These are phyloP conservation scores for Aspergillus sp. DNA, from an alignment of 2,329 filamentous ascomycete genomes.

Conservation along the genomic window DNA sequence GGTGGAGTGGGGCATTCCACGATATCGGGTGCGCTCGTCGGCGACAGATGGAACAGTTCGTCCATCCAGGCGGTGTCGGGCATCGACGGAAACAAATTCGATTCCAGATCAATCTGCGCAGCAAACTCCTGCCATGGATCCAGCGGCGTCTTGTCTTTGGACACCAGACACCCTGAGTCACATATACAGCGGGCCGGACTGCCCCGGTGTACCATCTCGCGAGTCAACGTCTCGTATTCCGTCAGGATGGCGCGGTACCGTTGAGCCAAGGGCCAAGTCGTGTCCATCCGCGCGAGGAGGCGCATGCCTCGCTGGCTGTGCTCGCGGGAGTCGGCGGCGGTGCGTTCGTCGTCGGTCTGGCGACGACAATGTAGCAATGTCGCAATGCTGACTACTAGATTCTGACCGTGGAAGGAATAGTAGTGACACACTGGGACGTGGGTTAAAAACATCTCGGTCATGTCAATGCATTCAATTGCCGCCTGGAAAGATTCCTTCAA, in stretches of 20 bases:
- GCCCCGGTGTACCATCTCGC: neutral
- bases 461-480: slow-evolving; percentile 1
- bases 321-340: neutral
- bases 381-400: slow-evolving; percentile 1
- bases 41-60: slow-evolving; percentile 2
- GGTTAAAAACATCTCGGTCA: neutral
- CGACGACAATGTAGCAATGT: slow-evolving; percentile 4
- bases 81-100: slow-evolving; percentile 3
- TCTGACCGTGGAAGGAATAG: slow-evolving; percentile 4
- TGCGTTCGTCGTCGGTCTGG: slow-evolving; percentile 1
- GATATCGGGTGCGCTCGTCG: neutral
- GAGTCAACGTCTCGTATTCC: slow-evolving; percentile 3
- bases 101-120: neutral
- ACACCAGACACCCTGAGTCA: neutral
- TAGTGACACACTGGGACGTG: slow-evolving; percentile 4
- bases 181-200: neutral
- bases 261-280: slow-evolving; percentile 1
- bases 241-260: slow-evolving; percentile 2
- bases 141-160: neutral
- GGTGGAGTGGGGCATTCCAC: neutral
- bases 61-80: slow-evolving; percentile 4
- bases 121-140: slow-evolving; percentile 3
- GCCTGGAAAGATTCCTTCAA: neutral
- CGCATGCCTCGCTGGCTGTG: neutral
- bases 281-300: neutral